phyloP scores from a whole-genome alignment of 2,329 filamentous ascomycete genomes.

The Fusarium goolgardi region DNA sequence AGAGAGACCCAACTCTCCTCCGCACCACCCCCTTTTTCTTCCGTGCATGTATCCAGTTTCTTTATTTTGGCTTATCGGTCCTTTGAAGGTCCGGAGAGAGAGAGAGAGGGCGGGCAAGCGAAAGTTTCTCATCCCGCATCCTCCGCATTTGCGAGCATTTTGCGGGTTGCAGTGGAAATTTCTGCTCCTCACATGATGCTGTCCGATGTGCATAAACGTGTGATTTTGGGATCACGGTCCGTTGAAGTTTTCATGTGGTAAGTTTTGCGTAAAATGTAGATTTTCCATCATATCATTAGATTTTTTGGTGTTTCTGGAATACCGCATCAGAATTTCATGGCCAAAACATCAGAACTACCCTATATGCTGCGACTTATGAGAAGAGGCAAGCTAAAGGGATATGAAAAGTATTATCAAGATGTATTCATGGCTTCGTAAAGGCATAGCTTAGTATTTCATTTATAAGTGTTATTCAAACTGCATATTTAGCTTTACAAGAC shows the following conservation, averaged over 20 bases:
- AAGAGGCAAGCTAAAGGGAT: neutral
- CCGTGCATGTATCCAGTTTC: constrained; percentile 4
- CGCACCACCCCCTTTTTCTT: constrained; percentile 25
- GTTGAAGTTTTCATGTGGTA: neutral
- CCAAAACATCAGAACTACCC: neutral
- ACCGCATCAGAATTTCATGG: fast-evolving
- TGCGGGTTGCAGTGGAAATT: constrained; percentile 11
- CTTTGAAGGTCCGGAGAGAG: constrained; percentile 19
- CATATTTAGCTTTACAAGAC: no score
- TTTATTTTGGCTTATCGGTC: constrained; percentile 30
- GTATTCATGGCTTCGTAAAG: fast-evolving
- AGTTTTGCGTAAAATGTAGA: neutral
- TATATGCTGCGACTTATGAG: neutral
- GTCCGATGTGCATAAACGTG: constrained; percentile 8
- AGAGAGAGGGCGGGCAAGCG: constrained; percentile 21
- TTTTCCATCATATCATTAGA: constrained; percentile 1
- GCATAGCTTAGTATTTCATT: neutral
- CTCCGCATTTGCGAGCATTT: constrained; percentile 29
- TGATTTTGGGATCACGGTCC: constrained; percentile 4
- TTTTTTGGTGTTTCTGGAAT: neutral
- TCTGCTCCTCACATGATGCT: constrained; percentile 18
- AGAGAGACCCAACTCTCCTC: constrained; percentile 30
- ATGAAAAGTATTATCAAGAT: fast-evolving
- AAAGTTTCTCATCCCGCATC: constrained; percentile 30
- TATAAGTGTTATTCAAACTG: neutral